These are phyloP conservation scores for Aspergillus japonicus DNA, from an alignment of 2,329 filamentous ascomycete genomes.

Conservation along the genomic window DNA sequence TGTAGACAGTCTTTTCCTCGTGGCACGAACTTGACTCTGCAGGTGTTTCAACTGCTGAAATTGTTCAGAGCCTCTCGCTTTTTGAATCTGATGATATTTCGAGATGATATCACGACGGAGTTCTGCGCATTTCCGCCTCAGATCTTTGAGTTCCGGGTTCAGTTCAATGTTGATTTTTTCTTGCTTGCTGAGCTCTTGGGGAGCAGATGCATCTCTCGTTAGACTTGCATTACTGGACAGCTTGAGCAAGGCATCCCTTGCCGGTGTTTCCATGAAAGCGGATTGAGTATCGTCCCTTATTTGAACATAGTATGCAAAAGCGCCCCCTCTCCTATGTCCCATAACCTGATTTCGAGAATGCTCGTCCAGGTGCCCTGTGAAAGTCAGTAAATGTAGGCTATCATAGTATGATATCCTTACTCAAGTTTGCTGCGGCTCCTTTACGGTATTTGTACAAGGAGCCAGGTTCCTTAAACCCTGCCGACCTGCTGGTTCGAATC, in stretches of 20 bases:
- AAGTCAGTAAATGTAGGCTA: constrained; percentile 2
- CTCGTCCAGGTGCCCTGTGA: constrained; percentile 13
- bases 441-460: constrained; percentile 24
- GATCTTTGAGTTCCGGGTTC: constrained; percentile 6
- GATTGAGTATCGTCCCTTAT: constrained; percentile 14
- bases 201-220: constrained; percentile 14
- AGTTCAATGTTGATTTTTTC: constrained; percentile 8
- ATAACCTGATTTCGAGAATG: constrained; percentile 15
- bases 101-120: constrained; percentile 5
- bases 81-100: constrained; percentile 4
- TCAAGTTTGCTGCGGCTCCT: constrained; percentile 19
- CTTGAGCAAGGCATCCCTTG: constrained; percentile 10
- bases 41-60: neutral
- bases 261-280: constrained; percentile 12
- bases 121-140: constrained; percentile 5
- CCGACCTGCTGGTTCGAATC: constrained; percentile 11
- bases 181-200: constrained; percentile 6
- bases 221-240: constrained; percentile 11
- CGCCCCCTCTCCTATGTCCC: constrained; percentile 10
- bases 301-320: constrained; percentile 12
- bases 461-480: constrained; percentile 14
- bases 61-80: neutral
- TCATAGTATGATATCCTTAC: constrained; percentile 2
- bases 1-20: neutral
- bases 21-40: neutral